Conservation (phyloP, 495 filamentous ascomycete species). For the Lichenothelia convexa region DNA sequence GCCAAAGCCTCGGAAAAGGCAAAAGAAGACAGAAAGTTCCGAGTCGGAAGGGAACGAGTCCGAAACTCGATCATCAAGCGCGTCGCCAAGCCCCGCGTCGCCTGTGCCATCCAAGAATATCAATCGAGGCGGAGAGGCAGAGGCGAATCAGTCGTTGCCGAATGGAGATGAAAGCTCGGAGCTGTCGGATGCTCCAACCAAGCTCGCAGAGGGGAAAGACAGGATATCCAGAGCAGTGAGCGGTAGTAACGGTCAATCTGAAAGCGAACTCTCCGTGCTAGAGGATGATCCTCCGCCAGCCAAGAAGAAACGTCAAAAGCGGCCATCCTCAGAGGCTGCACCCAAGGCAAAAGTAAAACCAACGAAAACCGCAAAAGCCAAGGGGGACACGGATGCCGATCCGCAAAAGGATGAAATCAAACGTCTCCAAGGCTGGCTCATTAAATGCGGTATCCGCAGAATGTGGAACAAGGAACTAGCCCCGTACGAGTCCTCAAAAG, state of each 20-base stretch:
- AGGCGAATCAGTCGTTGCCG: neutral
- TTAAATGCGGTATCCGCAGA: slow-evolving; percentile 88
- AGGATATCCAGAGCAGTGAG: neutral
- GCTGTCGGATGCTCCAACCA: too few relatives aligned
- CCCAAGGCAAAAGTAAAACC: slow-evolving; percentile 8
- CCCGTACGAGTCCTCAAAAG: slow-evolving; percentile 53
- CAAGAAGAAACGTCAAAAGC: slow-evolving; percentile 6
- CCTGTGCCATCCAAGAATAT: neutral
- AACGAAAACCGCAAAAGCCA: slow-evolving; percentile 15
- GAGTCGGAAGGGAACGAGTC: too few relatives aligned
- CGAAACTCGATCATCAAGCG: neutral
- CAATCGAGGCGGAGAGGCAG: neutral
- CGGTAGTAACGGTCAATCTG: slow-evolving; percentile 32
- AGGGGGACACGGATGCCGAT: slow-evolving; percentile 29
- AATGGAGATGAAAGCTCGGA: neutral
- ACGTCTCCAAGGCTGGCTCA: slow-evolving; percentile 67
- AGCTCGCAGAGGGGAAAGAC: too few relatives aligned
- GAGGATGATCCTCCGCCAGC: slow-evolving; percentile 48
- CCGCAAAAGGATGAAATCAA: slow-evolving; percentile 71
- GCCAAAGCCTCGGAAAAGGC: too few relatives aligned
- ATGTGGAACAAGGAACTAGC: slow-evolving; percentile 72
- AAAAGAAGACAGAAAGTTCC: too few relatives aligned
- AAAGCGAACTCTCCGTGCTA: slow-evolving; percentile 65
- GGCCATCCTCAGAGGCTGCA: slow-evolving; percentile 7
- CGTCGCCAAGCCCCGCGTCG: neutral